Evolutionary conservation across 345 rosid species (phyloP).

Genomic region (Linum usitatissimum): DNA sequence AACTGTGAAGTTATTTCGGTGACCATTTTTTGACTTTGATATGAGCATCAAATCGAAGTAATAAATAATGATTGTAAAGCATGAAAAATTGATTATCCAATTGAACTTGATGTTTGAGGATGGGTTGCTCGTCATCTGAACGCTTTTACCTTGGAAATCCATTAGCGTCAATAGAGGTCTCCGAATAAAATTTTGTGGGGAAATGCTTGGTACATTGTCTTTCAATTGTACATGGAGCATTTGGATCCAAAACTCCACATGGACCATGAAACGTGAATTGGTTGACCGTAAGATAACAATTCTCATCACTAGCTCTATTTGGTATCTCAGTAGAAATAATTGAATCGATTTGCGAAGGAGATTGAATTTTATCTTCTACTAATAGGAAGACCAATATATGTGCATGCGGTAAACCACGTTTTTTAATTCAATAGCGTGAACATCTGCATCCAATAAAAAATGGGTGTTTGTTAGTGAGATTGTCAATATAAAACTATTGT

Average conservation of each 20-base stretch:
- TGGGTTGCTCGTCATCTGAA: background rate
- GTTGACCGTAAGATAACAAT: background rate
- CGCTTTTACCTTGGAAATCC: background rate
- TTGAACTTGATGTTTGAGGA: too few species aligned
- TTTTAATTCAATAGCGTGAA: background rate
- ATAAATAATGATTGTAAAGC: too few species aligned
- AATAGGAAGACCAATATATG: background rate
- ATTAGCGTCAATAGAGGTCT: background rate
- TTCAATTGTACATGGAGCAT: background rate
- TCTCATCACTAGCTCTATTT: background rate
- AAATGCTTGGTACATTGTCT: background rate
- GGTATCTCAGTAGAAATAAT: background rate
- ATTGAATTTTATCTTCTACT: background rate
- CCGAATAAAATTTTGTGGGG: background rate
- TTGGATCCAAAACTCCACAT: background rate
- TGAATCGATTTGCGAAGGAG: background rate
- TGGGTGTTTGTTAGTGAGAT: too few species aligned
- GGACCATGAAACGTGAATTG: background rate
- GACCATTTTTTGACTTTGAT: too few species aligned
- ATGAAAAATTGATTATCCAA: too few species aligned
- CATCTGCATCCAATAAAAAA: background rate
- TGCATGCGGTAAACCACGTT: background rate
- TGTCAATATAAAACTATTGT: too few species aligned
- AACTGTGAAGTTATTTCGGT: too few species aligned
- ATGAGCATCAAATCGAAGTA: too few species aligned